phyloP scores from a whole-genome alignment of 2,329 filamentous ascomycete genomes.

The Lachnellula hyalina region DNA sequence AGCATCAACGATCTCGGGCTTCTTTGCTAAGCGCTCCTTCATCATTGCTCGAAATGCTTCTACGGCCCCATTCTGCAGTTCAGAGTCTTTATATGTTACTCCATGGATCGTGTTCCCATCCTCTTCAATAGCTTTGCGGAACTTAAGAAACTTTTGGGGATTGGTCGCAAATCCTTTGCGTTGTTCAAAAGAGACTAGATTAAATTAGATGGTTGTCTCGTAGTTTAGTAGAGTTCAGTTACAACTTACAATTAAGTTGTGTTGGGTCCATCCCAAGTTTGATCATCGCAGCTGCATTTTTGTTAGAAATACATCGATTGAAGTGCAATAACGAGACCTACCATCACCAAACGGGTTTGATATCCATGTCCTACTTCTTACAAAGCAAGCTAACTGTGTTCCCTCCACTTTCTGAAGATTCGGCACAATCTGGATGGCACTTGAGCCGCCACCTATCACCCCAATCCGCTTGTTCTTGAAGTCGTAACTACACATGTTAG shows the following conservation, averaged over 20 bases:
- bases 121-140: slow-evolving; percentile 41
- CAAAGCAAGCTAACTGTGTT: slow-evolving; percentile 39
- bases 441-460: slow-evolving; percentile 48
- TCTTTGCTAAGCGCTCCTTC: slow-evolving; percentile 36
- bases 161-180: slow-evolving; percentile 34
- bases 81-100: slow-evolving; percentile 34
- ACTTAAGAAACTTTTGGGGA: slow-evolving; percentile 35
- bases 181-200: slow-evolving; percentile 39
- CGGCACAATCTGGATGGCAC: slow-evolving; percentile 49
- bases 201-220: neutral
- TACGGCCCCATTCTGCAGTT: slow-evolving; percentile 33
- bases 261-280: slow-evolving; percentile 38
- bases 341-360: slow-evolving; percentile 42
- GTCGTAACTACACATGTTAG: slow-evolving; percentile 35
- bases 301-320: neutral
- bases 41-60: slow-evolving; percentile 35
- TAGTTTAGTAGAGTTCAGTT: slow-evolving; percentile 15
- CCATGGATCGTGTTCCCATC: slow-evolving; percentile 40
- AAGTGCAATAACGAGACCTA: neutral
- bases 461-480: slow-evolving; percentile 44
- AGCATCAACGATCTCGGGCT: slow-evolving; percentile 33
- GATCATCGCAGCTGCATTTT: slow-evolving; percentile 32
- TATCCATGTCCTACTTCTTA: slow-evolving; percentile 47
- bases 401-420: slow-evolving; percentile 42
- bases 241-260: slow-evolving; percentile 38